Evolutionary conservation across 1,284 basidiomycete genomes (phyloP).

Genomic region (Phaffia rhodozyma): DNA sequence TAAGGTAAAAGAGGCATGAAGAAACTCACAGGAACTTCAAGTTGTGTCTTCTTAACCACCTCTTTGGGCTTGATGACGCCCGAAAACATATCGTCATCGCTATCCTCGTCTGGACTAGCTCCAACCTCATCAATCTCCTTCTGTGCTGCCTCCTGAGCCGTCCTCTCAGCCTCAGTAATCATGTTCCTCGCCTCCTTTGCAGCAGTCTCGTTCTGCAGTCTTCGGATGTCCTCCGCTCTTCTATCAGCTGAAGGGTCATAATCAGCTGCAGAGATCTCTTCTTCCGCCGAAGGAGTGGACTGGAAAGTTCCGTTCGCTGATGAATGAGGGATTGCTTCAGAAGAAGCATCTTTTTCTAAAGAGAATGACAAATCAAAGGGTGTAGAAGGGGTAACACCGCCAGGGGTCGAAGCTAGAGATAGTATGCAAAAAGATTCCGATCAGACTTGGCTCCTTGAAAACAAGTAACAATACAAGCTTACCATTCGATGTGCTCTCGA

Average conservation of each 20-base stretch:
- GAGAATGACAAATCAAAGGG: constrained; percentile 19
- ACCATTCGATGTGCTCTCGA: constrained; percentile 2
- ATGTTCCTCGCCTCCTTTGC: constrained; percentile 5
- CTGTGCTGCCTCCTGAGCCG: constrained; percentile 35
- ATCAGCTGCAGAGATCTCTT: constrained; percentile 77
- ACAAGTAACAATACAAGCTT: not conserved
- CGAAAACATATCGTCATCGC: constrained; percentile 83
- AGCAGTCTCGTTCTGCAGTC: constrained; percentile 9
- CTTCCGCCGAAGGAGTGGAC: constrained; percentile 39
- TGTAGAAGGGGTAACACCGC: constrained; percentile 18
- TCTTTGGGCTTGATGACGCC: constrained; percentile 45
- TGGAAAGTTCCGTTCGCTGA: constrained; percentile 16
- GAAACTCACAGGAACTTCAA: constrained; percentile 35
- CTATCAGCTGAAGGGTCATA: constrained; percentile 81
- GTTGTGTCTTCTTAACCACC: constrained; percentile 41
- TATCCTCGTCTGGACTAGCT: constrained; percentile 55
- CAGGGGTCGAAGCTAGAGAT: constrained; percentile 22
- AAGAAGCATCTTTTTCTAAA: constrained; percentile 9
- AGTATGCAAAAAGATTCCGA: not conserved
- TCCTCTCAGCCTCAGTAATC: constrained; percentile 15
- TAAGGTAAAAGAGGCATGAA: constrained; percentile 13
- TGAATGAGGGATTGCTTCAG: constrained; percentile 11
- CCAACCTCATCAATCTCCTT: constrained; percentile 41
- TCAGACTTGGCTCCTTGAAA: not conserved
- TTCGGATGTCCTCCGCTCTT: constrained; percentile 44